phyloP scores from a whole-genome alignment of 257 asterid genomes.

The Plantago elongata region DNA sequence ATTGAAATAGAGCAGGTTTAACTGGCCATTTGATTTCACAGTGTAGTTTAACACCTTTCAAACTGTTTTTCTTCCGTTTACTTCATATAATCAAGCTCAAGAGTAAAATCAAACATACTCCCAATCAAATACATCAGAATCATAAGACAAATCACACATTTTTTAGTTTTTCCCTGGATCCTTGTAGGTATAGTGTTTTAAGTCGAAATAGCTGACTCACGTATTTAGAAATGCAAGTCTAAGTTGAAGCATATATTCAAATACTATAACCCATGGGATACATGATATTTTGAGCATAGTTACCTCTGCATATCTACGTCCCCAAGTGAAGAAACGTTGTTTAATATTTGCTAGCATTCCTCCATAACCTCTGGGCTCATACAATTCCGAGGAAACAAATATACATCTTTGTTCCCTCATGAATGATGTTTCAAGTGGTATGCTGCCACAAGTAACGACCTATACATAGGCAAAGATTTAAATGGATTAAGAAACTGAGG shows the following conservation, averaged over 20 bases:
- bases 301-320: slow-evolving; percentile 87
- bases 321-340: slow-evolving; percentile 85
- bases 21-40: neutral
- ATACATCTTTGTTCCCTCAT: slow-evolving; percentile 82
- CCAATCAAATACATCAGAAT: no score
- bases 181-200: no score
- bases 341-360: slow-evolving; percentile 60
- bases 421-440: slow-evolving; percentile 93
- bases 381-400: slow-evolving; percentile 74
- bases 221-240: neutral
- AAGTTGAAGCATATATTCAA: neutral
- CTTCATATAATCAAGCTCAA: no score
- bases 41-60: neutral
- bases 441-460: slow-evolving; percentile 98
- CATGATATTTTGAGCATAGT: slow-evolving; percentile 23
- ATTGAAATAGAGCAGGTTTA: slow-evolving; percentile 6
- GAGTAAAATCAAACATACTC: no score
- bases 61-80: no score
- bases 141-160: no score
- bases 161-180: no score
- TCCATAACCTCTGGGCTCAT: slow-evolving; percentile 74
- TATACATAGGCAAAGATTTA: slow-evolving; percentile 19
- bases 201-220: no score
- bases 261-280: neutral
- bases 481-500: neutral